Base-by-base conservation (phyloP, 257 asterid genomes). In the Solanum virginianum region DNA sequence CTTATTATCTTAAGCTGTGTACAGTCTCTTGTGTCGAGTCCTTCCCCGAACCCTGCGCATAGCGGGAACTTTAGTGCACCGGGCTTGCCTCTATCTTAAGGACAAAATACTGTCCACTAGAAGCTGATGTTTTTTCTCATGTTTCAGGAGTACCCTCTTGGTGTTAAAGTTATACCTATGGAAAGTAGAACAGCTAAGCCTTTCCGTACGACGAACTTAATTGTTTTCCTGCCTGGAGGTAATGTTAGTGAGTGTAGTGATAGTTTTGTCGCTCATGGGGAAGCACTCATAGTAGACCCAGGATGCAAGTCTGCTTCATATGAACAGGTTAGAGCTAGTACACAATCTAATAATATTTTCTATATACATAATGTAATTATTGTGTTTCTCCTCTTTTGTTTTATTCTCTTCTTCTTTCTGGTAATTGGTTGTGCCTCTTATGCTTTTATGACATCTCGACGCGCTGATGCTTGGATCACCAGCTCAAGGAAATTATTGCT, bases 221-320 rank as follows among this genome's bases (percentile, higher is more conserved):
- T 89, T 62, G 91, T 95, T 83, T 91, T 95, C 91, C 89, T 80
- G 41, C 93, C 98, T 36, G 91, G 72, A 53, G 89, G 77, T 62
- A 87, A 69, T 81, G 36, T 26, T 54, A 86, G 81, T 79, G 88
- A 83, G 69, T 47, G 16, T 41, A 86, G 87, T 81, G 90, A 86
- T 74, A 86, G 69, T 89, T 89, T 90, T 89, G 55, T 91, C 62
- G 93, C 93, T 66, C 87, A 89, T 74, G 99, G 98, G 81, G 98
- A 96, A 85, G 99, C 97, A 85, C 91, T 96, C 86, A 91, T 96
- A 69, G 91, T 96, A 83, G 99, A 96, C 88, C 99, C 99, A 49
- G 99, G 99, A 79, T 96, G 99, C 92, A 91, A 86, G 89, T 92
- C 95, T 49, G 86, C 90, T 82, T 85, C 89, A 87, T 93, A 93